Conservation (phyloP, 805 yeast species). For the Saccharomyces mikatae region DNA sequence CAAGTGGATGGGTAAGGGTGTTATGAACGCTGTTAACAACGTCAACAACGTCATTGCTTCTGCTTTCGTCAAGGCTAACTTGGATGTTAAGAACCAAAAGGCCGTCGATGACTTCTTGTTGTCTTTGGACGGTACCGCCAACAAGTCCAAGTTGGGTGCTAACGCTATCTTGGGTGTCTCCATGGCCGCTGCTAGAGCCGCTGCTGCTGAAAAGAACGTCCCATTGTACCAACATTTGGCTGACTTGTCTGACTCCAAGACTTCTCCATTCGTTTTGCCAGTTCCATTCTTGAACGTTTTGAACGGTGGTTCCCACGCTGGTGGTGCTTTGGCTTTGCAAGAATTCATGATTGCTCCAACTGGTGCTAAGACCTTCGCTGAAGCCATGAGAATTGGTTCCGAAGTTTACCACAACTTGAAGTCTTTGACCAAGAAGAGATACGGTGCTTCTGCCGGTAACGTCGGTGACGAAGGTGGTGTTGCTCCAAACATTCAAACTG, state of each 20-base stretch:
- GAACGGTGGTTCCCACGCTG: conserved; percentile 99
- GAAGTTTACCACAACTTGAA: conserved; percentile 98
- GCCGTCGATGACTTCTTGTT: conserved; percentile 80
- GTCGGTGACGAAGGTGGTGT: conserved; percentile 99
- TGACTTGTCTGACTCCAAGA: conserved; percentile 56
- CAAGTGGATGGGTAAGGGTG: conserved; percentile 99
- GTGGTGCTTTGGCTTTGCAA: conserved; percentile 98
- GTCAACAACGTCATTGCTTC: conserved; percentile 94
- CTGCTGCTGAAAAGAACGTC: conserved; percentile 89
- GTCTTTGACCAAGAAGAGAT: conserved; percentile 83
- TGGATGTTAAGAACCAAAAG: conserved; percentile 81
- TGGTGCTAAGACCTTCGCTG: conserved; percentile 83
- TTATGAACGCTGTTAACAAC: conserved; percentile 89
- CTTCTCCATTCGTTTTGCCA: conserved; percentile 89
- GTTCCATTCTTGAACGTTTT: conserved; percentile 98
- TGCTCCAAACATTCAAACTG: conserved; percentile 93
- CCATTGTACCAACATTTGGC: conserved; percentile 92
- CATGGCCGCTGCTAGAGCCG: conserved; percentile 94
- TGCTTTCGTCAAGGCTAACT: conserved; percentile 70
- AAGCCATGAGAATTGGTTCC: conserved; percentile 93
- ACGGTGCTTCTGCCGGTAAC: conserved; percentile 98
- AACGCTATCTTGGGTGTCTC: conserved; percentile 98
- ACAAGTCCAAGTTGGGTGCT: conserved; percentile 97
- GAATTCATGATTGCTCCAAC: conserved; percentile 99
- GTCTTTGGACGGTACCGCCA: conserved; percentile 90